Percentiles rank a stretch among this genome's conserved stretches.
Conservation (phyloP, 306 rosid genomes). For the Astragalus glycyphyllos region DNA sequence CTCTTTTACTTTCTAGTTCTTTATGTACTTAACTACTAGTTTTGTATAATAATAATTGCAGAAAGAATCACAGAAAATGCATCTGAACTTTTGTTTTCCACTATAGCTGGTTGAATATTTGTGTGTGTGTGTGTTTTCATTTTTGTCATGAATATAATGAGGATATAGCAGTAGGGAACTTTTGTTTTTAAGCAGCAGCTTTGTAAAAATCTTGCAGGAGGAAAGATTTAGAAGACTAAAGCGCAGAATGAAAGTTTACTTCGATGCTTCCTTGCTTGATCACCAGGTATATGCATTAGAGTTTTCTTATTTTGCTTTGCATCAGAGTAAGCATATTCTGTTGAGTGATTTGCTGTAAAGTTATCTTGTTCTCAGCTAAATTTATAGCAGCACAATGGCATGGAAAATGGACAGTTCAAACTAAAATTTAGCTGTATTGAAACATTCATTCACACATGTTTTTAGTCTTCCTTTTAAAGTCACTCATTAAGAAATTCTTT, state of each 20-base stretch:
- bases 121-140: background rate
- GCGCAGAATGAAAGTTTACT: conserved; percentile 73
- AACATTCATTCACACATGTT: background rate
- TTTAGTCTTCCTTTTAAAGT: conserved; percentile 26
- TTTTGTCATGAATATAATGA: background rate
- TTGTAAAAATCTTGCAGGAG: conserved; percentile 57
- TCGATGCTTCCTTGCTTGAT: conserved; percentile 73
- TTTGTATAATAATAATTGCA: background rate
- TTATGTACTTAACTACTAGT: too few species aligned
- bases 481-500: conserved; percentile 42
- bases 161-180: background rate
- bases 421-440: background rate
- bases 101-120: background rate
- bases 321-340: background rate
- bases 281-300: conserved; percentile 64
- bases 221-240: conserved; percentile 67
- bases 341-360: conserved; percentile 13
- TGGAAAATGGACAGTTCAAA: conserved; percentile 15
- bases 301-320: conserved; percentile 30
- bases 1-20: background rate
- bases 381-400: background rate
- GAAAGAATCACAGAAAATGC: background rate
- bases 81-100: conserved; percentile 9
- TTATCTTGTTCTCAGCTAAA: conserved; percentile 7
- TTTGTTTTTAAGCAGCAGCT: background rate